Base-by-base conservation (phyloP, 805 yeast genomes). In the Candida coquimbonensis region DNA sequence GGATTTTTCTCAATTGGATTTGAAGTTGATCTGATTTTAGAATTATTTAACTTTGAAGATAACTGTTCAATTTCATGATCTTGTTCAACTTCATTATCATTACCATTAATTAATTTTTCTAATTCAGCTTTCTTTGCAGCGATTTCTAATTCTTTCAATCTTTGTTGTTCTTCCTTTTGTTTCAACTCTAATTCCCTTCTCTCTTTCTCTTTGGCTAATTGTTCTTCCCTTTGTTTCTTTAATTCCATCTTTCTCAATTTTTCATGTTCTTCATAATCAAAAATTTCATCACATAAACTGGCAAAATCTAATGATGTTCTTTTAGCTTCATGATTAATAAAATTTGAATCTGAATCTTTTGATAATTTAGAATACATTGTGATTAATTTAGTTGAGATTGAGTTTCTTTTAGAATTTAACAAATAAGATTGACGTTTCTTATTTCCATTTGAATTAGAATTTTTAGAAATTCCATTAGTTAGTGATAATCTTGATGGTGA, bases 261-360 rank as follows among this genome's bases (percentile, higher is more conserved):
- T 49, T 80, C 85, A 43, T 73, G 78, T 52, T 73, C 75, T 56
- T 82, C 89, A 61, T 82, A 84, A 55, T 78, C 83, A 69, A 84
- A 84, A 47, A 84, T 78, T 62, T 78, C 80, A 65, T 84, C 91
- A 68, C 88, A 82, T 38, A 84, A 67, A 3, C 84, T 75, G 12
- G 89, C 93, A 68, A 84, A 84, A 50, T 84, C 85, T 14, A 87
- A 80, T 34, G 87, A 80, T 2, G 90, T 82, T 63, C 93, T 73
- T 63, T 77, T 82, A 7, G 88, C 81, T 60, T 80, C 87, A 55
- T 76, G 79, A 55, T 82, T 86, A 63, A 83, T 75, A 54, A 76
- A 76, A 54, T 80, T 84, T 80, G 87, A 78, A 49, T 79, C 84
- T 37, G 75, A 71, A 45, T 70, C 73, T 39, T 73, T 73, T 4